Evolutionary conservation across 176 grass and related monocot genomes (phyloP).

Genomic region (Alopecurus myosuroides): DNA sequence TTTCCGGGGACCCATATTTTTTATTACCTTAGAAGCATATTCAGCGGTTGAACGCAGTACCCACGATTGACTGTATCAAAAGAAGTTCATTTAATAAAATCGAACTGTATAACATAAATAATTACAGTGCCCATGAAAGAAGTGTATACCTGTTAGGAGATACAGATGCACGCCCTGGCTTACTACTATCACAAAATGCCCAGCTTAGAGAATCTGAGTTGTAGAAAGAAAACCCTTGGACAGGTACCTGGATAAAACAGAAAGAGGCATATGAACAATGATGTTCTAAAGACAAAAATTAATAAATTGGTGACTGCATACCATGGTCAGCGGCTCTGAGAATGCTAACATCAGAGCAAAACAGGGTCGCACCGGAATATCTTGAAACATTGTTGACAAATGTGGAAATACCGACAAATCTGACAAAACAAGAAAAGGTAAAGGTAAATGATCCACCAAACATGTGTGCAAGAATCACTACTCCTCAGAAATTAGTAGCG

Average conservation of each 20-base stretch:
- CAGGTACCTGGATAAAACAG: slow-evolving; percentile 51
- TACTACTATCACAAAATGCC: slow-evolving; percentile 82
- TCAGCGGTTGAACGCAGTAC: slow-evolving; percentile 81
- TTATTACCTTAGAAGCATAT: slow-evolving; percentile 65
- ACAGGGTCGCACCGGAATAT: slow-evolving; percentile 62
- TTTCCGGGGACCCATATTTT: slow-evolving; percentile 57
- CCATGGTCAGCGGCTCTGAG: slow-evolving; percentile 62
- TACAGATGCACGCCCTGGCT: slow-evolving; percentile 50
- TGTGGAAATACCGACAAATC: slow-evolving; percentile 59
- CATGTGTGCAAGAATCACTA: neutral
- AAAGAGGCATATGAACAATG: neutral
- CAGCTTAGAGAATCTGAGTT: slow-evolving; percentile 78
- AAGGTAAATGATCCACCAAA: neutral
- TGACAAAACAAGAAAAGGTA: slow-evolving; percentile 27
- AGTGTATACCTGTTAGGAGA: slow-evolving; percentile 48
- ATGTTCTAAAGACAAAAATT: neutral
- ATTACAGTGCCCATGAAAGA: neutral
- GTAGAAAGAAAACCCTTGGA: slow-evolving; percentile 86
- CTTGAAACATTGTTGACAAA: slow-evolving; percentile 53
- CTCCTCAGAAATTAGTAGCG: neutral
- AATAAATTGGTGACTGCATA: slow-evolving; percentile 10
- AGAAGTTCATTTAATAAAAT: slow-evolving; percentile 10
- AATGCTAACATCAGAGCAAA: slow-evolving; percentile 98
- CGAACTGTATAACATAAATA: neutral
- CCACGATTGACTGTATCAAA: slow-evolving; percentile 68